Conservation (phyloP, 2,329 filamentous ascomycete genomes). For the Sporothrix pseudoabietina region DNA sequence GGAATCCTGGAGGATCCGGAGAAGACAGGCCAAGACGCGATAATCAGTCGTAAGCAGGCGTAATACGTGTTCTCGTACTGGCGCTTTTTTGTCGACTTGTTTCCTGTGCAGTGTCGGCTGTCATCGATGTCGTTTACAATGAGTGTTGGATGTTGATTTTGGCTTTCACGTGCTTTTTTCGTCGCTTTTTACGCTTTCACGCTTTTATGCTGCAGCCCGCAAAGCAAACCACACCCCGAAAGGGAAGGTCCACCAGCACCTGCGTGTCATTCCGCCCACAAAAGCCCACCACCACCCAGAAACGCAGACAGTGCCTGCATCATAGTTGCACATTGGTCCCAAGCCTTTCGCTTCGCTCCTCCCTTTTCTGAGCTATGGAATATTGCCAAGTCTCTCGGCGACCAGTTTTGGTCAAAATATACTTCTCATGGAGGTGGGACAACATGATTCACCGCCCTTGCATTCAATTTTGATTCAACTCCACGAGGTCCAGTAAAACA, state of each 20-base stretch:
- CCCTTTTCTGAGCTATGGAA: background rate
- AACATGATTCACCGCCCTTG: background rate
- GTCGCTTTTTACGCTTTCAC: background rate
- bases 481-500: background rate
- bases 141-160: background rate
- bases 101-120: background rate
- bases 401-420: background rate
- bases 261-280: background rate
- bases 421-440: background rate
- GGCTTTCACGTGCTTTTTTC: constrained; percentile 12
- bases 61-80: background rate
- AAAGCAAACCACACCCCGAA: constrained; percentile 7
- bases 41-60: background rate
- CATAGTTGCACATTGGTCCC: background rate
- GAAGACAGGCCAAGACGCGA: background rate
- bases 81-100: background rate
- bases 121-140: background rate
- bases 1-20: constrained; percentile 12
- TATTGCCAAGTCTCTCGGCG: constrained; percentile 21
- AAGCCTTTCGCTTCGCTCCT: background rate
- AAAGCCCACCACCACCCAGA: background rate
- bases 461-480: background rate
- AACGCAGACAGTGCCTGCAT: constrained; percentile 5
- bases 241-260: background rate
- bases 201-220: background rate